Percentiles rank a stretch among this genome's conserved stretches.
Conservation (phyloP, 352 stramenopile species). For the Phytophthora litchii region DNA sequence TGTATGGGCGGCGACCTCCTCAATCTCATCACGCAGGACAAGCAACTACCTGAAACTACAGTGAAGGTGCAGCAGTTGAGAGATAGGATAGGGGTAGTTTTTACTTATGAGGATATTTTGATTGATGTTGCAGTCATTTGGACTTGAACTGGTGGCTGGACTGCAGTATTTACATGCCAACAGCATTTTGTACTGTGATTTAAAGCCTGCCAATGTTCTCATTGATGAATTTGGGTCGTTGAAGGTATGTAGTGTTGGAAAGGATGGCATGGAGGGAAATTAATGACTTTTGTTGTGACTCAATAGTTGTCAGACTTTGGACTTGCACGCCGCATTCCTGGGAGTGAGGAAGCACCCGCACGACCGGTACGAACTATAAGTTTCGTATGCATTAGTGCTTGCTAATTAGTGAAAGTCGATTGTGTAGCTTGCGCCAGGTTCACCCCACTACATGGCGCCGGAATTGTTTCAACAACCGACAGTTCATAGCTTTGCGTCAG, state of each 20-base stretch:
- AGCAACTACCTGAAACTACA: conserved; percentile 76
- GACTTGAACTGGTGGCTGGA: conserved; percentile 72
- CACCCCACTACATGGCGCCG: conserved; percentile 92
- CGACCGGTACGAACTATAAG: conserved; percentile 38
- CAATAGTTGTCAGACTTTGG: conserved; percentile 91
- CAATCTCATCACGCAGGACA: conserved; percentile 91
- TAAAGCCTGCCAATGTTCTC: conserved; percentile 92
- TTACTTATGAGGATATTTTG: not conserved
- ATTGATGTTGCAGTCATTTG: conserved; percentile 56
- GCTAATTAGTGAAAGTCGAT: not conserved
- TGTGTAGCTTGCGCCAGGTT: conserved; percentile 65
- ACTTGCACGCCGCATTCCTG: conserved; percentile 84
- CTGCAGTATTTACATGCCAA: conserved; percentile 91
- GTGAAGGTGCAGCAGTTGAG: conserved; percentile 57
- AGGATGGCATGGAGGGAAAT: not conserved
- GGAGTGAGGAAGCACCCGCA: conserved; percentile 31
- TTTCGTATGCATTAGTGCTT: not conserved
- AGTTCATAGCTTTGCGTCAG: conserved; percentile 90
- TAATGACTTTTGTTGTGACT: too few species aligned
- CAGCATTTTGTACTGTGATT: conserved; percentile 90
- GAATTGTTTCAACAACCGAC: conserved; percentile 88
- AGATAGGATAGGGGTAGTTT: not conserved
- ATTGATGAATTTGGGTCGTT: conserved; percentile 94
- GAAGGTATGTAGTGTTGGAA: conserved; percentile 50
- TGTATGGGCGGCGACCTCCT: conserved; percentile 92